Evolutionary conservation across 805 yeast genomes (phyloP), one percentile per base, ranked within the genome.

Genomic region (Saturnispora ahearnii): DNA sequence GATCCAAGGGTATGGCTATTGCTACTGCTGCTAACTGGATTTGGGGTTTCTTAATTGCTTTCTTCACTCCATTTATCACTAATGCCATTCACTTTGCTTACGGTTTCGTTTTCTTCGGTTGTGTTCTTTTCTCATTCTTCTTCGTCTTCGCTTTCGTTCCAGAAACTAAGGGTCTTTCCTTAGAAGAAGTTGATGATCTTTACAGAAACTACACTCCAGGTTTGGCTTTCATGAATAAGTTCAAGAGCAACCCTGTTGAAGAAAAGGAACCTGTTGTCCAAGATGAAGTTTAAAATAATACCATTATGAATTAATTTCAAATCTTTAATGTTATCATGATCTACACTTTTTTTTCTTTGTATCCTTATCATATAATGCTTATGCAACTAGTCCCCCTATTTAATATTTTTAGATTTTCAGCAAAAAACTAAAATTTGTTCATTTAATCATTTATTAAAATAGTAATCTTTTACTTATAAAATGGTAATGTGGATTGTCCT

Each of bases 21-120:
- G 82, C 85, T 45, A 72, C 81, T 29, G 80, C 80, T 31, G 76
- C 82, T 44, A 80, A 81, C 64, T 81, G 87, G 87, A 51, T 78
- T 49, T 75, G 81, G 73, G 78, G 78, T 46, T 75, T 75, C 69
- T 65, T 75, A 57, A 75, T 75, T 57, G 68, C 79, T n/a, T 76
- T 77, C 68, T 75, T 75, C 68, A 76, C 80, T 50, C 81, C 82
- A 49, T 75, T 76, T 65, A 77, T 77, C 55, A 72, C 79, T 37
- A 56, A 62, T 30, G 76, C 77, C 48, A 77, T 77, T 59, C 78
- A 74, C 59, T 77, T 77, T 62, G 74, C 75, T 62, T 77, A 75
- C 63, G 81, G 82, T 50, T 77, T 70, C 55, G 81, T 77, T 34
- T 77, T 77, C 66, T 67, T 76, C 42, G 81, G 81, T 5, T 77